Conservation (phyloP, 2,329 filamentous ascomycete genomes). For the Penicillium italicum region DNA sequence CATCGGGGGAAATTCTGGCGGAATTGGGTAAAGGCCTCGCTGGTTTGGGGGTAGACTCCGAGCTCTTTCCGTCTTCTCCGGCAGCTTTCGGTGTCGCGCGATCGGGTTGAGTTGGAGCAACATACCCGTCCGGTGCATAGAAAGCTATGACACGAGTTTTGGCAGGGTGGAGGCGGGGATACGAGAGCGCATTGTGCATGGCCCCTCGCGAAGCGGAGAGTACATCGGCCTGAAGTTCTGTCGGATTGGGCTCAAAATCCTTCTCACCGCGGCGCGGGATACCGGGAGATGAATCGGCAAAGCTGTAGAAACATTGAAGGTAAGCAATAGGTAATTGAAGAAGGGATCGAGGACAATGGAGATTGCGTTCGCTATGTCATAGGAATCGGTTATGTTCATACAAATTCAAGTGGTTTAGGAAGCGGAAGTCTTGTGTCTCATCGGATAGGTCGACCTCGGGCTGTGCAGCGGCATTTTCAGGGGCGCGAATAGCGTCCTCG, state of each 20-base stretch:
- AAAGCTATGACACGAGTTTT: slow-evolving; percentile 66
- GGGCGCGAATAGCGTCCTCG: slow-evolving; percentile 39
- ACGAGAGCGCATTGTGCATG: slow-evolving; percentile 82
- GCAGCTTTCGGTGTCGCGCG: slow-evolving; percentile 14
- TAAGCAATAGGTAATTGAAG: slow-evolving; percentile 15
- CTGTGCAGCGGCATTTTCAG: slow-evolving; percentile 29
- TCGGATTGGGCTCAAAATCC: slow-evolving; percentile 93
- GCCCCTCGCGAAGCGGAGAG: slow-evolving; percentile 78
- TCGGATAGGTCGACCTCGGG: slow-evolving; percentile 67
- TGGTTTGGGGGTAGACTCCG: slow-evolving; percentile 11
- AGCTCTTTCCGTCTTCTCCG: slow-evolving; percentile 14
- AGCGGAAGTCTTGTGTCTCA: slow-evolving; percentile 81
- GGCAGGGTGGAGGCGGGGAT: slow-evolving; percentile 69
- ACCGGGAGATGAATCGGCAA: slow-evolving; percentile 39
- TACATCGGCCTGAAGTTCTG: slow-evolving; percentile 70
- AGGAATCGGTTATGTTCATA: slow-evolving; percentile 23
- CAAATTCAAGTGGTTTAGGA: slow-evolving; percentile 58
- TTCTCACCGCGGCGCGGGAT: slow-evolving; percentile 91
- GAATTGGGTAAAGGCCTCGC: slow-evolving; percentile 10
- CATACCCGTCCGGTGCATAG: slow-evolving; percentile 62
- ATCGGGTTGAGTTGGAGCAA: slow-evolving; percentile 20
- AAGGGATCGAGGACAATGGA: neutral
- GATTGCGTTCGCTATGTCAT: neutral
- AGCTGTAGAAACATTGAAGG: slow-evolving; percentile 34
- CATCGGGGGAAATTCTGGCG: slow-evolving; percentile 28